Conservation (phyloP, 768 basidiomycete species). For the Auriculariales sp. region DNA sequence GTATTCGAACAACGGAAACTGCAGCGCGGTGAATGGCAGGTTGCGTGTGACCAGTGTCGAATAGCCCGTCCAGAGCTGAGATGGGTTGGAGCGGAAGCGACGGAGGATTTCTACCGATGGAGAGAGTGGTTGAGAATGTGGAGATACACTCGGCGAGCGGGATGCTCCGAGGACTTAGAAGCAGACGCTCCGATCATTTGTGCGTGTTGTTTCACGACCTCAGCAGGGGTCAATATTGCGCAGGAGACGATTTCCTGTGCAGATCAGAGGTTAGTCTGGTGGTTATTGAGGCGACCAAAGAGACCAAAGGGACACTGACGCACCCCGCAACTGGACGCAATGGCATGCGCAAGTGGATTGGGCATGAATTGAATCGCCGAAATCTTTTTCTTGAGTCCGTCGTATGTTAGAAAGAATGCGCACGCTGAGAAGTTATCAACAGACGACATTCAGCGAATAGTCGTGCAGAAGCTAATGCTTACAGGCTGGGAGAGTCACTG, state of each 20-base stretch:
- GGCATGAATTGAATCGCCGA: not conserved
- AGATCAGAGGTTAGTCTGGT: too few species aligned
- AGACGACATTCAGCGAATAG: not conserved
- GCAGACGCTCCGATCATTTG: not conserved
- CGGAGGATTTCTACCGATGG: not conserved
- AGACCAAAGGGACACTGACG: too few species aligned
- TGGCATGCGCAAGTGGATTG: not conserved
- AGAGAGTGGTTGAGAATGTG: not conserved
- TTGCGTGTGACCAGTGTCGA: slow-evolving; percentile 16
- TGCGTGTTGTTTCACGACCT: not conserved
- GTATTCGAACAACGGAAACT: slow-evolving; percentile 90
- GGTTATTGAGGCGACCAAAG: too few species aligned
- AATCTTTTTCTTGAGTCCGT: not conserved
- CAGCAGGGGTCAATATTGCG: not conserved
- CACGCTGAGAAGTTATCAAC: not conserved
- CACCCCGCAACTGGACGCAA: not conserved
- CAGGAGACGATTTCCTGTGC: not conserved
- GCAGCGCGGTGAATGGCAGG: slow-evolving; percentile 94
- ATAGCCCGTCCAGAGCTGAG: not conserved
- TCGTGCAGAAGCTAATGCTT: not conserved
- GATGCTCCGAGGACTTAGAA: too few species aligned
- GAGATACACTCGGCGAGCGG: too few species aligned
- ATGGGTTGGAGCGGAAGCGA: not conserved
- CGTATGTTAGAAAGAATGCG: not conserved
- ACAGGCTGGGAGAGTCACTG: slow-evolving; percentile 23